phyloP scores from a whole-genome alignment of 2,329 filamentous ascomycete species.

The Paecilomyces niveus region DNA sequence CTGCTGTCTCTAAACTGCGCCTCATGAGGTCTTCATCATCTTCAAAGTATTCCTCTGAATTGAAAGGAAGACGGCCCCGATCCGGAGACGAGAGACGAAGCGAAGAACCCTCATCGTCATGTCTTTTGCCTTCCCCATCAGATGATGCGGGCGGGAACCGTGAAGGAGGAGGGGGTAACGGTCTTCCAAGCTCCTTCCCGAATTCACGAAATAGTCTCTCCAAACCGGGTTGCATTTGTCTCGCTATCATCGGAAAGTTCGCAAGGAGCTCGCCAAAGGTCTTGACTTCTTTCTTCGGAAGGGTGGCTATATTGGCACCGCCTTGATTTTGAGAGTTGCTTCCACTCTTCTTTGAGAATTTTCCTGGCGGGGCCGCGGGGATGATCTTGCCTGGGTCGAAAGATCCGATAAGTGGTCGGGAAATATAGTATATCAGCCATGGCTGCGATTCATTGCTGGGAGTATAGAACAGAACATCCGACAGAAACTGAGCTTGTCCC shows the following conservation, averaged over 20 bases:
- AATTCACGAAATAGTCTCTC: constrained; percentile 90
- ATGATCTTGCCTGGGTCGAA: constrained; percentile 70
- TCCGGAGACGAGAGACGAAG: constrained; percentile 18
- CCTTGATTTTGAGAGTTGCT: constrained; percentile 16
- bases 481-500: constrained; percentile 79
- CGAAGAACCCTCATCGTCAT: constrained; percentile 14
- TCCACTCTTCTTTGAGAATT: constrained; percentile 24
- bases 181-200: constrained; percentile 74
- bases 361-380: constrained; percentile 52
- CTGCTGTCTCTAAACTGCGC: constrained; percentile 79
- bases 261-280: constrained; percentile 84
- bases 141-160: constrained; percentile 44
- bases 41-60: constrained; percentile 66
- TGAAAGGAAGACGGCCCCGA: constrained; percentile 40
- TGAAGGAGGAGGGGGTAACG: constrained; percentile 64
- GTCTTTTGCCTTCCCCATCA: constrained; percentile 45
- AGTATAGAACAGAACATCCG: constrained; percentile 80
- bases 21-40: constrained; percentile 91
- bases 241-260: constrained; percentile 89
- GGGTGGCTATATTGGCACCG: constrained; percentile 28
- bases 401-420: constrained; percentile 73
- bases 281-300: constrained; percentile 79
- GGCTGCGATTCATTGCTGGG: constrained; percentile 82
- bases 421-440: constrained; percentile 97
- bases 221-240: constrained; percentile 89